Evolutionary conservation across 2,329 filamentous ascomycete species (phyloP).

Genomic region (Penicillium brevicompactum): DNA sequence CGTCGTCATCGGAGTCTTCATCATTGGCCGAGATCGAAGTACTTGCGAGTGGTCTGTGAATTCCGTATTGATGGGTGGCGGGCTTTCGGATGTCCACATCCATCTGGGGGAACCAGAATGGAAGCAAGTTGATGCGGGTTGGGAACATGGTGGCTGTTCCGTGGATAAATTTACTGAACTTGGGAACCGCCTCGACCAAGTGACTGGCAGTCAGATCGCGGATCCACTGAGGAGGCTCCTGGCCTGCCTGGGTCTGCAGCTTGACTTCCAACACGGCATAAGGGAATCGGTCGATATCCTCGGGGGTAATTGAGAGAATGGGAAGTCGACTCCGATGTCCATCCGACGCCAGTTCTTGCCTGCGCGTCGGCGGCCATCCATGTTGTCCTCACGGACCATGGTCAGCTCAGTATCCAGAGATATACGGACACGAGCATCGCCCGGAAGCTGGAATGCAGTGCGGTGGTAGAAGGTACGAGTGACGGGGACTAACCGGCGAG

Average conservation of each 20-base stretch:
- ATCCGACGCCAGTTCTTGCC: conserved; percentile 94
- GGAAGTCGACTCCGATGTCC: conserved; percentile 96
- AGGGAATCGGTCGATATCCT: conserved; percentile 87
- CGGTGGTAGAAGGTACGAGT: conserved; percentile 97
- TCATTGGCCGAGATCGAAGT: conserved; percentile 76
- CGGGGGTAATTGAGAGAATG: conserved; percentile 85
- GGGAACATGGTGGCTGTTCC: conserved; percentile 88
- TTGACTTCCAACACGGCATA: conserved; percentile 98
- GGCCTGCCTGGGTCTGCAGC: conserved; percentile 91
- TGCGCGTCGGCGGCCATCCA: conserved; percentile 73
- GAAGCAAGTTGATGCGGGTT: conserved; percentile 81
- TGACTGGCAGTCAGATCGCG: conserved; percentile 90
- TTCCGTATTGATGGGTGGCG: conserved; percentile 83
- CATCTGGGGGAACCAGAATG: conserved; percentile 99
- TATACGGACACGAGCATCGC: conserved; percentile 92
- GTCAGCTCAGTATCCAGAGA: conserved; percentile 95
- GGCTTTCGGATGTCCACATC: conserved; percentile 96
- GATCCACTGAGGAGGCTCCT: conserved; percentile 96
- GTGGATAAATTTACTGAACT: conserved; percentile 99
- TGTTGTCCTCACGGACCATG: conserved; percentile 92
- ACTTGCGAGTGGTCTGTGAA: conserved; percentile 75
- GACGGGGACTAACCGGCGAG: conserved; percentile 82
- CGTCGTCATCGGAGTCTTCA: conserved; percentile 71
- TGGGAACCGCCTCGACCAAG: conserved; percentile 96
- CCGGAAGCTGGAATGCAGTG: conserved; percentile 94